A percentile compares a stretch with the other conserved stretches of the same genome.
Conservation (phyloP, 2,329 filamentous ascomycete genomes). For the Colletotrichum sp. region DNA sequence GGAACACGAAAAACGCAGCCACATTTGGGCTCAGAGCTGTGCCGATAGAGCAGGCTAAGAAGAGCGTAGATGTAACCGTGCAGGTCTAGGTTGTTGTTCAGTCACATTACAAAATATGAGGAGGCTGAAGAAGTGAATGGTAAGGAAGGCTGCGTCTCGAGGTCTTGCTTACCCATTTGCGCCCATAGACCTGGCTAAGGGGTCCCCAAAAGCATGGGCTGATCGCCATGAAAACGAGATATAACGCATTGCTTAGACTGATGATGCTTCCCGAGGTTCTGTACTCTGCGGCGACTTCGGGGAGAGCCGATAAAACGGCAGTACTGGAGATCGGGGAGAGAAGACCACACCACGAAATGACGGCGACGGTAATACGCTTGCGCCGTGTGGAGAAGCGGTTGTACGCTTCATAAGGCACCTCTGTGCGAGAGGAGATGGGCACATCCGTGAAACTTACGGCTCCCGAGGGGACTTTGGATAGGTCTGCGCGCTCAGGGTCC, state of each 20-base stretch:
- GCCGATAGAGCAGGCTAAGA: conserved; percentile 68
- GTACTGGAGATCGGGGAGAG: conserved; percentile 78
- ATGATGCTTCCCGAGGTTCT: conserved; percentile 71
- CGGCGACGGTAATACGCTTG: conserved; percentile 70
- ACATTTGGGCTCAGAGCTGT: conserved; percentile 72
- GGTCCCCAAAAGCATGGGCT: conserved; percentile 71
- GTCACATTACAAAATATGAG: neutral
- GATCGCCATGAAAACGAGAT: conserved; percentile 74
- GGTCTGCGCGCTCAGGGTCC: neutral
- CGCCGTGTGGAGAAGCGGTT: conserved; percentile 64
- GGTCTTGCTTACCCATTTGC: conserved; percentile 41
- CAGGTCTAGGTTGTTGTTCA: conserved; percentile 16
- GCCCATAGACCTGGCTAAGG: conserved; percentile 64
- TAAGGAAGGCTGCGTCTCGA: neutral
- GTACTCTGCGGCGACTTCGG: conserved; percentile 73
- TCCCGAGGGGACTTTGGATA: conserved; percentile 7
- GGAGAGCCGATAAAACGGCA: conserved; percentile 73
- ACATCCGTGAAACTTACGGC: conserved; percentile 8
- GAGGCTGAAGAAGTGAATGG: neutral
- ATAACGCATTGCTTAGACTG: conserved; percentile 69
- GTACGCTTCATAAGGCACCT: conserved; percentile 64
- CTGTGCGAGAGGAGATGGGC: conserved; percentile 19
- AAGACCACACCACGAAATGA: conserved; percentile 78
- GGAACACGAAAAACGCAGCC: conserved; percentile 70
- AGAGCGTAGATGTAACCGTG: conserved; percentile 41